Evolutionary conservation across 1,139 yeast genomes (phyloP), one percentile per base, ranked within the genome.

Genomic region (Magnusiomyces paraingens): DNA sequence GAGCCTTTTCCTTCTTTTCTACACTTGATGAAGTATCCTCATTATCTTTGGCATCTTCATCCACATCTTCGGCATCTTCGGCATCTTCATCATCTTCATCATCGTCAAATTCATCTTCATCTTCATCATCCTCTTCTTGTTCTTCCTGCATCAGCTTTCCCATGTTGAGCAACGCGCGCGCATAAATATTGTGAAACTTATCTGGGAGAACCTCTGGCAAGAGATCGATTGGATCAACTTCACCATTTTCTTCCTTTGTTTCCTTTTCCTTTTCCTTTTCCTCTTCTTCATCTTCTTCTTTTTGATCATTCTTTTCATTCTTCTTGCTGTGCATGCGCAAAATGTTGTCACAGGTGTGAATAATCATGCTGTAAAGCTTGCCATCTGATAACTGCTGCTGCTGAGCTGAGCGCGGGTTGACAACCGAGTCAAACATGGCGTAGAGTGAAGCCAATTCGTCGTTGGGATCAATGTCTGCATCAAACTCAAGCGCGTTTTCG

Each of bases 311-410:
- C 10, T 39, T 39, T 11, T 40, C 44, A 11, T 4, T n/a, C 6
- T 40, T 40, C 44, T 40, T 40, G 44, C 44, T 40, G 22, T 55
- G 55, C 38, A 55, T 46, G 39, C 58, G 35, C 42, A 55, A 39
- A 44, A 55, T 51, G 40, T 51, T 55, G 44, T 91, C 97, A 70
- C 96, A 86, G 68, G 93, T 98, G 64, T 93, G 96, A 20, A 93
- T 80, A 3, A 93, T 26, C 42, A 53, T 46, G 46, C 45, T 50
- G 49, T 50, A 18, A 12, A 50, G 38, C 47, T 55, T 55, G 29
- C 35, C 41, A 4, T 15, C 29, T 17, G 49, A 35, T 12, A 46
- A 18, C 41, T 35, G 41, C 12, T 29, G 54, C 35, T n/a, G 49
- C 35, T n/a, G 49, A 5, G 41, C 26, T 21, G 22, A 41, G 22